Evolutionary conservation across 495 filamentous ascomycete species (phyloP).

Genomic region (Delitschia confertaspora): DNA sequence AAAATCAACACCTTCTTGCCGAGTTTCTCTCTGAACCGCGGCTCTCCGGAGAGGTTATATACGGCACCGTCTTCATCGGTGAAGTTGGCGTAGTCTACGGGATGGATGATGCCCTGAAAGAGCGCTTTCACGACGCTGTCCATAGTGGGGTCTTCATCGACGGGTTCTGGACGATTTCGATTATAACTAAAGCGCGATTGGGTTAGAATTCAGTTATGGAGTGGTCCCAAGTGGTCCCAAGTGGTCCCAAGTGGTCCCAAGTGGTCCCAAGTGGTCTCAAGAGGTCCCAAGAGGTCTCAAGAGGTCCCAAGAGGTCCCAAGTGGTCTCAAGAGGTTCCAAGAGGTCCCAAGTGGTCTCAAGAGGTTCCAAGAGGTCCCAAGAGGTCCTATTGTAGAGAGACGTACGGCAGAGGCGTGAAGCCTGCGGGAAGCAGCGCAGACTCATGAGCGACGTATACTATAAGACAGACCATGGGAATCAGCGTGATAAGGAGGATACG

Average conservation of each 20-base stretch:
- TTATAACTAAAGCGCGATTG: conserved; percentile 1
- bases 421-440: conserved; percentile 5
- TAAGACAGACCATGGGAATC: conserved; percentile 17
- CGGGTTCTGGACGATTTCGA: background rate
- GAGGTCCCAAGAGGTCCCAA: too few relatives aligned
- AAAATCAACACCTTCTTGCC: conserved; percentile 26
- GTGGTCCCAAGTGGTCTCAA: too few relatives aligned
- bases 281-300: too few relatives aligned
- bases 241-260: too few relatives aligned
- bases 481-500: conserved; percentile 22
- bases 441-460: conserved; percentile 21
- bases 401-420: too few relatives aligned
- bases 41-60: conserved; percentile 13
- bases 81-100: conserved; percentile 22
- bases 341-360: too few relatives aligned
- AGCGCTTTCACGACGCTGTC: conserved; percentile 19
- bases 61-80: conserved; percentile 24
- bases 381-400: too few relatives aligned
- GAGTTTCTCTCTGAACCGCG: conserved; percentile 24
- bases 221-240: too few relatives aligned
- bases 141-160: conserved; percentile 16
- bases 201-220: background rate
- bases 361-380: too few relatives aligned
- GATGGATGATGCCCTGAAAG: conserved; percentile 22
- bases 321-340: too few relatives aligned